Conservation (phyloP, 495 filamentous ascomycete species). For the Penicillium antarcticum region DNA sequence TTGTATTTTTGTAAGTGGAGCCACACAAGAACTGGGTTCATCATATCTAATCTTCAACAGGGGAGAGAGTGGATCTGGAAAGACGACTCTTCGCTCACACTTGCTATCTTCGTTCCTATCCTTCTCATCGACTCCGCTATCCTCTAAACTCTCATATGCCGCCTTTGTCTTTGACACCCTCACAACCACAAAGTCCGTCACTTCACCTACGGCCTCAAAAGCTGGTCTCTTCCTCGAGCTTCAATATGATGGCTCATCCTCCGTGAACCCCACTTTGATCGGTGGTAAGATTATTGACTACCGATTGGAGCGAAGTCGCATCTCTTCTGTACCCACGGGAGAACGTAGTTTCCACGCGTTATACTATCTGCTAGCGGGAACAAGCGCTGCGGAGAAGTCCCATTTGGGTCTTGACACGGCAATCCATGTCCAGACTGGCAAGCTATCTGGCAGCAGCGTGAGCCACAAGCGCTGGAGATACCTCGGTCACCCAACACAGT, state of each 20-base stretch:
- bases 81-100: slow-evolving; percentile 90
- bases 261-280: slow-evolving; percentile 75
- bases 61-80: slow-evolving; percentile 92
- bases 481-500: slow-evolving; percentile 90
- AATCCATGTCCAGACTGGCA: slow-evolving; percentile 41
- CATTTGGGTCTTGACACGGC: slow-evolving; percentile 78
- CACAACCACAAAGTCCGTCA: slow-evolving; percentile 96
- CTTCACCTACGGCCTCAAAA: slow-evolving; percentile 92
- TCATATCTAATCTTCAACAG: slow-evolving; percentile 38
- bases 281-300: slow-evolving; percentile 95
- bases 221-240: slow-evolving; percentile 92
- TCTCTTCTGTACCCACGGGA: slow-evolving; percentile 87
- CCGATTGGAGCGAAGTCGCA: slow-evolving; percentile 82
- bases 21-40: not conserved
- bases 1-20: slow-evolving; percentile 82
- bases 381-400: slow-evolving; percentile 80
- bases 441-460: slow-evolving; percentile 48
- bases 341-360: slow-evolving; percentile 95
- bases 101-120: slow-evolving; percentile 77
- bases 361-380: slow-evolving; percentile 93
- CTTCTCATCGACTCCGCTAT: slow-evolving; percentile 87
- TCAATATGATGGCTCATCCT: slow-evolving; percentile 88
- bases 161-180: slow-evolving; percentile 93
- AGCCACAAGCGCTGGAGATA: slow-evolving; percentile 87
- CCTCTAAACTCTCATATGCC: slow-evolving; percentile 86